phyloP scores from a whole-genome alignment of 306 rosid genomes.

The Cicer chorassanicum region DNA sequence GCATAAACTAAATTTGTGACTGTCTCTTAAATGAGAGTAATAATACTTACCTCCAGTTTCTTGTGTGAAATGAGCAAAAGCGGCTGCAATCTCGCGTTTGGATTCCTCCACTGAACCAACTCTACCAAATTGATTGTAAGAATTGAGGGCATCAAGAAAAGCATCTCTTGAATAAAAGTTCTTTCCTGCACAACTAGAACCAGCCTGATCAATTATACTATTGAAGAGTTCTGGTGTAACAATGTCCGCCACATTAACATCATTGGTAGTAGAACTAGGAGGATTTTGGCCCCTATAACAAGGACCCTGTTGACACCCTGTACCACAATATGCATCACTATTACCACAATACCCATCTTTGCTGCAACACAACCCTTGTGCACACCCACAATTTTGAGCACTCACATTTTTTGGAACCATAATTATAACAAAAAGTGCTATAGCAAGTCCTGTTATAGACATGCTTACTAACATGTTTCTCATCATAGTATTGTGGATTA shows the following conservation, averaged over 20 bases:
- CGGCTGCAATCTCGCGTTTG: slow-evolving; percentile 83
- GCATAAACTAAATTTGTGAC: not conserved
- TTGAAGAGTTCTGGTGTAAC: slow-evolving; percentile 63
- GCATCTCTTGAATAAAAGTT: slow-evolving; percentile 60
- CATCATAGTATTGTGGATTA: not conserved
- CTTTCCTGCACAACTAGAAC: slow-evolving; percentile 60
- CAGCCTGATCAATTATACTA: slow-evolving; percentile 59
- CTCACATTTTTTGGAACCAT: slow-evolving; percentile 12
- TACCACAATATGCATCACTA: slow-evolving; percentile 56
- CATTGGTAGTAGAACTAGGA: slow-evolving; percentile 27
- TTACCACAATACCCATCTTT: slow-evolving; percentile 67
- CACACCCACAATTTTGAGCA: slow-evolving; percentile 69
- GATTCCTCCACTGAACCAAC: slow-evolving; percentile 57
- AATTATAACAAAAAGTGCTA: not conserved
- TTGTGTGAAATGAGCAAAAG: slow-evolving; percentile 82
- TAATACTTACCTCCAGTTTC: slow-evolving; percentile 73
- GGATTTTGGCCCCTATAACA: slow-evolving; percentile 44
- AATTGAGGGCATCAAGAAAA: slow-evolving; percentile 61
- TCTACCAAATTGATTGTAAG: slow-evolving; percentile 56
- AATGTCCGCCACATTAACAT: slow-evolving; percentile 57
- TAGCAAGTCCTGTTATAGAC: slow-evolving; percentile 3
- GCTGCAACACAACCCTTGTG: slow-evolving; percentile 65
- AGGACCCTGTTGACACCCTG: slow-evolving; percentile 68
- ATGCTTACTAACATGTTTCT: slow-evolving; percentile 9
- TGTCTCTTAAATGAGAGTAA: not conserved